Evolutionary conservation across 2,329 filamentous ascomycete species (phyloP), one percentile per base, ranked within the genome.

Genomic region (Colletotrichum simmondsii): DNA sequence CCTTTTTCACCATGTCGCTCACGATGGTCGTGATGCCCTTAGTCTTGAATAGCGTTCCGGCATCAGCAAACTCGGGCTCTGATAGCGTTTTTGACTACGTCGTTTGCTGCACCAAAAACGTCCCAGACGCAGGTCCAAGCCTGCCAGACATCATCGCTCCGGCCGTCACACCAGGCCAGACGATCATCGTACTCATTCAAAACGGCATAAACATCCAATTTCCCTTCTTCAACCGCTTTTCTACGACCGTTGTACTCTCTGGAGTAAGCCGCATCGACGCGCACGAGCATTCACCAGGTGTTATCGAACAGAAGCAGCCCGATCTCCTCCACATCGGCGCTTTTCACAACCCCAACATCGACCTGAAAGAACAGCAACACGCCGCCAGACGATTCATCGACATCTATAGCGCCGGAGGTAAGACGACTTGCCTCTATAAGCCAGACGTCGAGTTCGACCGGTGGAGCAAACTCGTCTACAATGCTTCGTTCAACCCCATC

Each of bases 151-250:
- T 90, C 37, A 85, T 91, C 30, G 76, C 78, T 0, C 87, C 88
- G 0, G 89, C 88, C 2, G 80, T 92, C 1, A 88, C 86, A 0
- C 83, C 84, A 1, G 83, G 82, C 2, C 80, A 85, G 28, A 91
- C 89, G 0, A 83, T 83, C 32, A 87, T 92, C 57, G 82, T 91
- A 0, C 83, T 92, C 7, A 81, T 90, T 5, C 90, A 92, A 74
- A 92, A 92, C 76, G 90, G 90, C 0, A 80, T 92, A n/a, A 90
- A 91, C 75, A 92, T 92, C 73, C 89, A 92, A 74, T 85, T 83
- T 54, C 88, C 89, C 0, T 77, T 92, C 24, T 77, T 88, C 22
- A 68, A 77, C 0, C 78, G 80, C 0, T 91, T 90, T 76, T 89
- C 89, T 0, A 71, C 77, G 3, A 91, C 89, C 72, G 78, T 85